Evolutionary conservation across 441 rosid genomes (phyloP).

Genomic region (Pelargonium fulgidum): DNA sequence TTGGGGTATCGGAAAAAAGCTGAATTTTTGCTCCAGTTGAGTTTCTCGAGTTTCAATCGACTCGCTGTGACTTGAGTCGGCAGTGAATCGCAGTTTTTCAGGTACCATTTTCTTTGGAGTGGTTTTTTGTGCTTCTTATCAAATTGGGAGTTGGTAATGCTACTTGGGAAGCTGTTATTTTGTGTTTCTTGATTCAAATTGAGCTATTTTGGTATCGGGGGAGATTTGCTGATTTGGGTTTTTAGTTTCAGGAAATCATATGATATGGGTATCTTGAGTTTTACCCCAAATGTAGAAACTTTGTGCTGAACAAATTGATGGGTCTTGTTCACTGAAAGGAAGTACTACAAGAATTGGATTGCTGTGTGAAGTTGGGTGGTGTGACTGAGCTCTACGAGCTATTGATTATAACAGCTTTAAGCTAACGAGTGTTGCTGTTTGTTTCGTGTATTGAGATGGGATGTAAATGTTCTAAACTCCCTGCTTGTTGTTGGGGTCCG

Average conservation of each 20-base stretch:
- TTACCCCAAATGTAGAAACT: background rate
- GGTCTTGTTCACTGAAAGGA: background rate
- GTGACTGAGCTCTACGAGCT: background rate
- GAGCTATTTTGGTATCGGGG: no score
- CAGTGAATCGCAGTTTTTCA: background rate
- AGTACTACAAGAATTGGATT: no score
- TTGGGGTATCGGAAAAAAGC: background rate
- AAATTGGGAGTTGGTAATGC: no score
- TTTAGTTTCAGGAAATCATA: background rate
- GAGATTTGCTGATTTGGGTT: background rate
- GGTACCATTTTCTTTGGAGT: background rate
- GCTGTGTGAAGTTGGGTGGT: background rate
- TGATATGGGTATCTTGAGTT: background rate
- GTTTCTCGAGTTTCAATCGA: background rate
- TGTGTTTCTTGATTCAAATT: no score
- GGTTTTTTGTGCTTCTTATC: no score
- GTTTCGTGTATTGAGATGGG: slow-evolving; percentile 42
- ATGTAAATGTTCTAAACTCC: slow-evolving; percentile 45
- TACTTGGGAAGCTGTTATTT: no score
- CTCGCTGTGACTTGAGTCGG: background rate
- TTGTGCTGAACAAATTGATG: background rate
- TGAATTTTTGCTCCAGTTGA: background rate
- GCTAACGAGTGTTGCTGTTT: background rate
- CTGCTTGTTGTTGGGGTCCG: slow-evolving; percentile 36
- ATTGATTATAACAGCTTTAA: background rate